Evolutionary conservation across 768 basidiomycete species (phyloP), one percentile per base, ranked within the genome.

Genomic region (Hypsizygus marmoreus): DNA sequence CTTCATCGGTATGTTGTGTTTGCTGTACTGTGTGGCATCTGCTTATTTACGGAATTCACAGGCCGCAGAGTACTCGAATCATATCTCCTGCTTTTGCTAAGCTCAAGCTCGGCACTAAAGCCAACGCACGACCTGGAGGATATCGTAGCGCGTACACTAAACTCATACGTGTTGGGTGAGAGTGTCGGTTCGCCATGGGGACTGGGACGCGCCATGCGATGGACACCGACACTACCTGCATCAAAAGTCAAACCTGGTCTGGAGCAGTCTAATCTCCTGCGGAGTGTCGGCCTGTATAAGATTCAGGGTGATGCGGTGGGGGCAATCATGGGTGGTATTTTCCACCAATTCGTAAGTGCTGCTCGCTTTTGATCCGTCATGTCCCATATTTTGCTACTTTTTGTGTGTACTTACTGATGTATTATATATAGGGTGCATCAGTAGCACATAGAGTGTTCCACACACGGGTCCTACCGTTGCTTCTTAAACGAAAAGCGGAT

Each of bases 41-140:
- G 29, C 45, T 32, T 20, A 7, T 19, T 34, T 38, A 8, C n/a
- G 31, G 3, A 14, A 7, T 29, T 22, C n/a, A 26, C 6, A 91
- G 89, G 90, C 30, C 84, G 91, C 41, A 80, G 91, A 47, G 84
- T 88, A 17, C 69, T 92, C 25, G 80, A 88, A 55, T 75, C 86
- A 5, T 92, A 90, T 61, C 78, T 88, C 38, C 70, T 84, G 25
- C 73, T 92, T 26, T 84, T 90, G 66, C 67, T 92, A 10, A 76
- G 81, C 39, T 80, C 83, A 35, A 74, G 69, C 39, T 67, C 76
- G 8, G 67, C 68, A 12, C 67, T 79, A 19, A 68, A 67, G 47
- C 65, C 72, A 9, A 61, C 67, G 17, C 74, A 81, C 56, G 80
- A 86, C 65, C 70, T 82, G 33, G 80, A 85, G n/a, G 70, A 64